Evolutionary conservation across 2,329 filamentous ascomycete species (phyloP).

Genomic region (Dendrostoma leiphaemia): DNA sequence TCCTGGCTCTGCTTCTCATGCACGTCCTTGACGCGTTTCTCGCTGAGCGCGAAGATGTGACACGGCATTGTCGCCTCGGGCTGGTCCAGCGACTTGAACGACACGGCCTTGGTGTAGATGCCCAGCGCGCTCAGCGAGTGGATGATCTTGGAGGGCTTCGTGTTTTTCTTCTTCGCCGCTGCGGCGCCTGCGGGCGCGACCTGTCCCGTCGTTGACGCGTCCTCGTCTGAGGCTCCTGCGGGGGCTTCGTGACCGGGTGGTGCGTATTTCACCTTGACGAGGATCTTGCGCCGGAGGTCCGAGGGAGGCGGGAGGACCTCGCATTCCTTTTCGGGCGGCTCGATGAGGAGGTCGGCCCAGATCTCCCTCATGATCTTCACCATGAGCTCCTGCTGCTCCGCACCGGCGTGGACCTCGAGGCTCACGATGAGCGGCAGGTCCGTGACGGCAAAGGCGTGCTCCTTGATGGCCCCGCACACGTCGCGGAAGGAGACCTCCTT

Average conservation of each 20-base stretch:
- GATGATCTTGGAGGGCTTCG: conserved; percentile 64
- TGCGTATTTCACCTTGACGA: conserved; percentile 77
- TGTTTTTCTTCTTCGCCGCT: conserved; percentile 34
- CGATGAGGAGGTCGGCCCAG: conserved; percentile 73
- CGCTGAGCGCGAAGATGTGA: conserved; percentile 68
- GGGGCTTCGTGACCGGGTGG: conserved; percentile 35
- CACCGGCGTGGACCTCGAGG: conserved; percentile 82
- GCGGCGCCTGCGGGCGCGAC: conserved; percentile 42
- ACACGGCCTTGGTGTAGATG: conserved; percentile 79
- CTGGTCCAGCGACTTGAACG: conserved; percentile 76
- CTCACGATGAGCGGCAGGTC: conserved; percentile 90
- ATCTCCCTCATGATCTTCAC: conserved; percentile 85
- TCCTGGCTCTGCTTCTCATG: conserved; percentile 45
- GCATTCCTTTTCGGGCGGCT: conserved; percentile 46
- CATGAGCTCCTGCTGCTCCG: conserved; percentile 84
- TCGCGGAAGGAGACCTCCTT: conserved; percentile 83
- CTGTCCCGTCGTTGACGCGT: conserved; percentile 24
- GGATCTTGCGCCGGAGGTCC: conserved; percentile 72
- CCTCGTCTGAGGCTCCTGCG: conserved; percentile 30
- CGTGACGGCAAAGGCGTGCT: conserved; percentile 72
- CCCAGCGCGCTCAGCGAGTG: conserved; percentile 73
- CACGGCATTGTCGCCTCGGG: conserved; percentile 65
- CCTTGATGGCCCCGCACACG: conserved; percentile 77
- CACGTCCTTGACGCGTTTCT: conserved; percentile 62
- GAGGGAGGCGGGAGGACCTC: conserved; percentile 64